Evolutionary conservation across 148 eudicot genomes (phyloP), one percentile per base, ranked within the genome.

Genomic region (Gaultheria prostrata): DNA sequence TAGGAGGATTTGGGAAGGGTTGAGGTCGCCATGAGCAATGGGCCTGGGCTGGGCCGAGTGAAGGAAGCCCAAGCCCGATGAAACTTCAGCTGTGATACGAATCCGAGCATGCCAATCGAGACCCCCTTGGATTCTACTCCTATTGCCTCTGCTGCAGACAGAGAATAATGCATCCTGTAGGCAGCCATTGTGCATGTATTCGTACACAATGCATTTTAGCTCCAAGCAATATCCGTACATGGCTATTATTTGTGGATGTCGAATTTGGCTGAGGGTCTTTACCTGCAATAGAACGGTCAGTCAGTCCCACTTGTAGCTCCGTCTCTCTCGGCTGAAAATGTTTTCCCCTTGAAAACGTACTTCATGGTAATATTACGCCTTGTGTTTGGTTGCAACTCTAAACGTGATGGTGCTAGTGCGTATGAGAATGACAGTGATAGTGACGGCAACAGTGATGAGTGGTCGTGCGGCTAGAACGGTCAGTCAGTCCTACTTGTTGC

Each of bases 111-210:
- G 92, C 98, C 98, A 95, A 61, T 85, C 87, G 51, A 93, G 91
- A 30, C 72, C 39, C 39, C 72, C 18, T 67, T 28, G 72, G 82
- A 82, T 88, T 86, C 83, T 89, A 18, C 89, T 83, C 56, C 85
- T 85, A 46, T 72, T 43, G 84, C 83, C 61, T 71, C 83, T 80
- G 67, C 67, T n/a, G 33, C 11, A 30, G 35, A 21, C 46, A 14
- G 92, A 87, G 83, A 91, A 95, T 26, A 95, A 53, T 80, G 82
- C 86, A 85, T 94, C 92, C 79, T 92, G 83, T 59, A 94, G 80
- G 89, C 94, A 88, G 63, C 96, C 94, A 51, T 92, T 92, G 80
- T 90, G 93, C 93, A 91, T 89, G 87, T 91, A 92, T 80, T 94
- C 98, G 4, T 88, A 95, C 20, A 92, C 91, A 5, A 95, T 83